Conservation (phyloP, 805 yeast species). For the Candida easanensis region DNA sequence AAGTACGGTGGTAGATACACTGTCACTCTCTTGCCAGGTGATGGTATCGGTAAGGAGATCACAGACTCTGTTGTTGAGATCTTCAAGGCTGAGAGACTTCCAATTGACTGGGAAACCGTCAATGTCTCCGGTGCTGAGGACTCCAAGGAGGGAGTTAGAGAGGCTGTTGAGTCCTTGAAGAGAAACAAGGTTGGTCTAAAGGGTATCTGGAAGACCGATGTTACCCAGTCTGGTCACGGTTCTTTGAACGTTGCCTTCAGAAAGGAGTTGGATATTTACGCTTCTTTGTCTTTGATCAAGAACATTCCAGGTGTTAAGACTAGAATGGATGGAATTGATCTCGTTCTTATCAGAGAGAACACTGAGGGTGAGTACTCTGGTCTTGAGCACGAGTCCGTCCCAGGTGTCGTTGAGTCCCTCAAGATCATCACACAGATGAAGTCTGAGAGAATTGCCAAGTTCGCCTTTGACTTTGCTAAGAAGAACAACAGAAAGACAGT, state of each 20-base stretch:
- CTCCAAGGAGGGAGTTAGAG: slow-evolving; percentile 61
- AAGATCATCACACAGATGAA: slow-evolving; percentile 92
- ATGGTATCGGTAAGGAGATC: slow-evolving; percentile 96
- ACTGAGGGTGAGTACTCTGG: slow-evolving; percentile 99
- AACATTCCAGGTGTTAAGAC: slow-evolving; percentile 92
- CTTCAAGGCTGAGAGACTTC: slow-evolving; percentile 83
- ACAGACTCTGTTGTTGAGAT: slow-evolving; percentile 90
- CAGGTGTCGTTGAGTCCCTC: slow-evolving; percentile 96
- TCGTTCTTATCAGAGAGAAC: slow-evolving; percentile 96
- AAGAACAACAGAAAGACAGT: slow-evolving; percentile 90
- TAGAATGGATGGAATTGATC: slow-evolving; percentile 83
- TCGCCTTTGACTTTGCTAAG: slow-evolving; percentile 93
- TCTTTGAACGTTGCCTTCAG: slow-evolving; percentile 95
- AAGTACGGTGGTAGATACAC: slow-evolving; percentile 93
- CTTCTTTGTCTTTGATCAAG: slow-evolving; percentile 91
- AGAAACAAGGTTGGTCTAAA: slow-evolving; percentile 96
- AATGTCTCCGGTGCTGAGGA: slow-evolving; percentile 60
- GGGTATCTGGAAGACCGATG: slow-evolving; percentile 92
- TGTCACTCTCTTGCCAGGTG: slow-evolving; percentile 96
- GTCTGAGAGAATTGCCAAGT: slow-evolving; percentile 96
- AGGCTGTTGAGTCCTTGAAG: slow-evolving; percentile 86
- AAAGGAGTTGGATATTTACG: slow-evolving; percentile 93
- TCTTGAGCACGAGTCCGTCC: slow-evolving; percentile 94
- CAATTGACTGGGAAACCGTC: slow-evolving; percentile 89
- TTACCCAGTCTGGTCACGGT: slow-evolving; percentile 71